Conservation (phyloP, 1,284 basidiomycete species). For the Cryptococcus neoformans region DNA sequence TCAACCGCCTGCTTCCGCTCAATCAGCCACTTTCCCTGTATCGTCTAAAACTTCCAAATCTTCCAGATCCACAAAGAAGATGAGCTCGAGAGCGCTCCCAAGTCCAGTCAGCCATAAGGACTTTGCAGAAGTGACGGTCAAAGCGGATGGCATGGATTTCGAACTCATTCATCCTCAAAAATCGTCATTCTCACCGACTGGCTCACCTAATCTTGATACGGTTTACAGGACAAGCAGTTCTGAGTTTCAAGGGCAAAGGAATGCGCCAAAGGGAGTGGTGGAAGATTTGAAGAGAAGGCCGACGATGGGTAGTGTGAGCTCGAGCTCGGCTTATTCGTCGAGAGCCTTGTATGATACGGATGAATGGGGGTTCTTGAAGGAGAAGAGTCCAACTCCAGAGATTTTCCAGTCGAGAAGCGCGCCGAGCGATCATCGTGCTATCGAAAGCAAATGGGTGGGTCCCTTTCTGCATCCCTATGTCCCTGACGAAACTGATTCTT, state of each 20-base stretch:
- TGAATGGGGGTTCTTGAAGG: constrained; percentile 47
- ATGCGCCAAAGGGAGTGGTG: too few relatives aligned
- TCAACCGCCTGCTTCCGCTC: constrained; percentile 15
- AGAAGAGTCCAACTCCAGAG: constrained; percentile 32
- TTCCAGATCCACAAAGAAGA: constrained; percentile 19
- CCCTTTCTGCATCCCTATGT: neutral
- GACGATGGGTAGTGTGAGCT: too few relatives aligned
- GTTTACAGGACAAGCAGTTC: neutral
- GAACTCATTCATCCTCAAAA: constrained; percentile 44
- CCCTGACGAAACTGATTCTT: too few relatives aligned
- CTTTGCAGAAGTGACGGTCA: constrained; percentile 41
- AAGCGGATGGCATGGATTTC: constrained; percentile 47
- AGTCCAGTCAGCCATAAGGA: constrained; percentile 43
- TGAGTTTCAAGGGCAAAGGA: too few relatives aligned
- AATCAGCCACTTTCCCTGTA: constrained; percentile 29
- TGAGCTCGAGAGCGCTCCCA: constrained; percentile 9
- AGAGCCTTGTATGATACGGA: constrained; percentile 28
- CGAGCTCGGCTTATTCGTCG: too few relatives aligned
- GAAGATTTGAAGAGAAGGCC: too few relatives aligned
- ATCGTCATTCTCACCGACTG: neutral
- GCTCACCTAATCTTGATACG: neutral
- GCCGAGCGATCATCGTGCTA: constrained; percentile 29
- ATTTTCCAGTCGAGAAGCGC: constrained; percentile 35
- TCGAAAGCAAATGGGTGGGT: constrained; percentile 47
- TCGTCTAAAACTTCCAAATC: constrained; percentile 1